These are phyloP conservation scores for Chlorella sp. DNA, from an alignment of 139 green algal species.

Conservation along the genomic window DNA sequence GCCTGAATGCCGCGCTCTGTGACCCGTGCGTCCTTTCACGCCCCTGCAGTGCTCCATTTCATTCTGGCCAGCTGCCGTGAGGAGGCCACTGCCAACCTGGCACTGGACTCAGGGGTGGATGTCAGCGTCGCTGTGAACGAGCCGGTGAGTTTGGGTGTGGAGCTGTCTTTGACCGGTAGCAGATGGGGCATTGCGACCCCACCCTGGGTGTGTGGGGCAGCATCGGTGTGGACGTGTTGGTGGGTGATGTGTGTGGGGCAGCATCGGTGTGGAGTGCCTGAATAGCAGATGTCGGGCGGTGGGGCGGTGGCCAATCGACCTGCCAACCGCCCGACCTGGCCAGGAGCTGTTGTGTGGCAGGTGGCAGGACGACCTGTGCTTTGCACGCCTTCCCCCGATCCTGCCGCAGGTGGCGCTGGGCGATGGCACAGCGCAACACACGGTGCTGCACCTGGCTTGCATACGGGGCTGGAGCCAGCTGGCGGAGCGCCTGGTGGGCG, in stretches of 20 bases:
- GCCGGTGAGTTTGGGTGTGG: not conserved
- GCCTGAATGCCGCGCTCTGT: not conserved
- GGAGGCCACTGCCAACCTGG: conserved; percentile 12
- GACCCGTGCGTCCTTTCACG: not conserved
- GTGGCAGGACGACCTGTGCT: not conserved
- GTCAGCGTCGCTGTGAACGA: conserved; percentile 1
- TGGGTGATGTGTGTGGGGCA: too few relatives aligned
- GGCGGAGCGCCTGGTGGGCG: not conserved
- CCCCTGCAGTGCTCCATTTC: conserved; percentile 32
- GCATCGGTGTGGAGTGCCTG: too few relatives aligned
- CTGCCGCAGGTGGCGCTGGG: not conserved
- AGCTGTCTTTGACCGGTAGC: too few relatives aligned
- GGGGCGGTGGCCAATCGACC: too few relatives aligned
- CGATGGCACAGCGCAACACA: not conserved
- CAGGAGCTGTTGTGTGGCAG: not conserved
- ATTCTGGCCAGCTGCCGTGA: conserved; percentile 11
- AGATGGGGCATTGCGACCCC: too few relatives aligned
- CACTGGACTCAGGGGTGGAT: conserved; percentile 18
- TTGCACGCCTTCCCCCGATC: not conserved
- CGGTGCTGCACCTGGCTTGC: conserved; percentile 36
- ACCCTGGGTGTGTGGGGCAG: too few relatives aligned
- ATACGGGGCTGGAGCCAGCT: conserved; percentile 14
- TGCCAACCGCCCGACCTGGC: too few relatives aligned
- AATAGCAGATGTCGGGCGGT: too few relatives aligned
- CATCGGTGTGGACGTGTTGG: too few relatives aligned